Percentiles rank a stretch among this genome's conserved stretches.
These are phyloP conservation scores for Cladophialophora carrionii DNA, from an alignment of 2,329 filamentous ascomycete genomes.

Conservation along the genomic window DNA sequence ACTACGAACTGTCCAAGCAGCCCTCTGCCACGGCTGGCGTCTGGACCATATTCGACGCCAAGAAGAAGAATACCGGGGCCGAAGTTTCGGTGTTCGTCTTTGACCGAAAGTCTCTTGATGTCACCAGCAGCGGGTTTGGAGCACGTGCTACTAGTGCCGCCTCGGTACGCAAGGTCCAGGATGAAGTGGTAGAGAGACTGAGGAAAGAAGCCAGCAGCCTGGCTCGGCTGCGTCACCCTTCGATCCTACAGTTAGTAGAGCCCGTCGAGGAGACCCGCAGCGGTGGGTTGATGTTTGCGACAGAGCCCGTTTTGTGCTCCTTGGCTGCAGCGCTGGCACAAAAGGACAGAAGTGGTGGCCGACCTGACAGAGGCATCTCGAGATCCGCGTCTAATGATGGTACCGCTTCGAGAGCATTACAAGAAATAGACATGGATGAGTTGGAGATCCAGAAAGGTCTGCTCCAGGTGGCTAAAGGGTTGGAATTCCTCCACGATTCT, in stretches of 20 bases:
- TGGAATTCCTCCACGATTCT: slow-evolving; percentile 95
- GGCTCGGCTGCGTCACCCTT: slow-evolving; percentile 85
- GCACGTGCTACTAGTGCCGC: slow-evolving; percentile 62
- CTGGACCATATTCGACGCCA: slow-evolving; percentile 97
- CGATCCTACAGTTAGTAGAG: slow-evolving; percentile 87
- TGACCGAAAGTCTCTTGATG: slow-evolving; percentile 81
- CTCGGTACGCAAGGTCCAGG: slow-evolving; percentile 76
- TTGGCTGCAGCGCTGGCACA: slow-evolving; percentile 78
- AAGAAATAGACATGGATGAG: slow-evolving; percentile 92
- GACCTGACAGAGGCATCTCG: slow-evolving; percentile 20
- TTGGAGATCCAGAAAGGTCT: slow-evolving; percentile 96
- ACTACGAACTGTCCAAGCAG: slow-evolving; percentile 79
- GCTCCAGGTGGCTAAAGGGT: slow-evolving; percentile 86
- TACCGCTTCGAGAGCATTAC: slow-evolving; percentile 66
- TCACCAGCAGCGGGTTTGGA: slow-evolving; percentile 63
- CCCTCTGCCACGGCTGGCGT: slow-evolving; percentile 81
- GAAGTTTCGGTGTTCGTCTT: slow-evolving; percentile 91
- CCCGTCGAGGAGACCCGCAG: slow-evolving; percentile 92
- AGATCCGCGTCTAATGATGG: slow-evolving; percentile 58
- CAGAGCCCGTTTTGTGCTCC: slow-evolving; percentile 88
- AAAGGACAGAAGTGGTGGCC: slow-evolving; percentile 79
- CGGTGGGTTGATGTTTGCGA: slow-evolving; percentile 93
- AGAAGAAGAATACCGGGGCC: slow-evolving; percentile 93
- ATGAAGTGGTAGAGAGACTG: slow-evolving; percentile 87
- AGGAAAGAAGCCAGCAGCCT: slow-evolving; percentile 90